A percentile compares a stretch with the other conserved stretches of the same genome.
These are phyloP conservation scores for Talaromyces sp. DNA, from an alignment of 2,329 filamentous ascomycete genomes.

Conservation along the genomic window DNA sequence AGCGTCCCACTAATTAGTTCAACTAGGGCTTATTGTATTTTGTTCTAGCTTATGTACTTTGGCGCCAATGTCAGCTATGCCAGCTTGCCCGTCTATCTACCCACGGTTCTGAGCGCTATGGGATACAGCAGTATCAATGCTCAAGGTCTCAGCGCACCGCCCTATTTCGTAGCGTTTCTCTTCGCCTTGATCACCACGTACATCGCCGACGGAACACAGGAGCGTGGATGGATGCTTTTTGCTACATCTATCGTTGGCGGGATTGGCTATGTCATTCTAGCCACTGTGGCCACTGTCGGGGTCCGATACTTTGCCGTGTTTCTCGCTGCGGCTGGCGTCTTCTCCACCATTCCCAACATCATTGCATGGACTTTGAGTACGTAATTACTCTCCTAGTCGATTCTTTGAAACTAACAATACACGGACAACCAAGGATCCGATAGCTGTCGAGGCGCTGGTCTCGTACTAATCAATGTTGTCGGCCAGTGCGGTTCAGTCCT, in stretches of 20 bases:
- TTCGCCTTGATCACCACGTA: conserved; percentile 22
- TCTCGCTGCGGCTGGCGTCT: background rate
- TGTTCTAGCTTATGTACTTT: background rate
- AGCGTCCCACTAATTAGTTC: background rate
- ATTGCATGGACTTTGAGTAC: background rate
- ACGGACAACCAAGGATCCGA: background rate
- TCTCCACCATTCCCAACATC: background rate
- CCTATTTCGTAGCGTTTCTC: conserved; percentile 37
- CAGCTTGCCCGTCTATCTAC: conserved; percentile 36
- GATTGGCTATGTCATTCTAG: conserved; percentile 5
- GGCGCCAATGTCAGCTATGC: conserved; percentile 21
- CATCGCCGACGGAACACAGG: conserved; percentile 22
- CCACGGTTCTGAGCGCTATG: conserved; percentile 37
- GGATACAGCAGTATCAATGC: conserved; percentile 35
- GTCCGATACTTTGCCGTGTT: background rate
- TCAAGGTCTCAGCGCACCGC: conserved; percentile 38
- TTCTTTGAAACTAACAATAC: background rate
- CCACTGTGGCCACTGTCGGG: background rate
- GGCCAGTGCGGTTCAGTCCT: background rate
- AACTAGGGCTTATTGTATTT: background rate
- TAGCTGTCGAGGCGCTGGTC: background rate
- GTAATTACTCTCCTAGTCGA: background rate
- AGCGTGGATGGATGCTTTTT: conserved; percentile 22
- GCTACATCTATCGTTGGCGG: conserved; percentile 12
- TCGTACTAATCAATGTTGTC: background rate